Base-by-base conservation (phyloP, 345 rosid genomes). In the Eucalyptus cloeziana region DNA sequence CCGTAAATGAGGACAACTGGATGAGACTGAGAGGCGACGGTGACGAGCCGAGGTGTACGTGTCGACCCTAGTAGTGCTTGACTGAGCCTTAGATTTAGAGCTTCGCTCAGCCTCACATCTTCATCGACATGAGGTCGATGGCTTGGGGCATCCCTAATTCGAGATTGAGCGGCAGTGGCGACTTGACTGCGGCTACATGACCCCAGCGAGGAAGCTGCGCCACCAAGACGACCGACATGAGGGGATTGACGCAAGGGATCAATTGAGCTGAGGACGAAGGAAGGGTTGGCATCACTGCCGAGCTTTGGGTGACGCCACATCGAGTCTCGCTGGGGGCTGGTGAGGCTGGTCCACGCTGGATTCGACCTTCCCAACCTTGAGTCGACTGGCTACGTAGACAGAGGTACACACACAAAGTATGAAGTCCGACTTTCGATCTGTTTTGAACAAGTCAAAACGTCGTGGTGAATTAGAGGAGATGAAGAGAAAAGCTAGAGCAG, bases 401-500 rank as follows among this genome's bases (percentile, higher is more conserved):
- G 33, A 62, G 69, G 69, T 7, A 62, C 17, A 3, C 64, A 5
- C 69, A 2, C 69, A 27, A 62, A 6, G 69, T 27, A 27, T 30
- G n/a, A 30, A 62, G 31, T 27, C 30, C 8, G 69, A 30, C 17
- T 62, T 62, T 86, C 93, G 90, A 25, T 88, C 93, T 22, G 85
- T 87, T 16, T 64, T 62, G 69, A 91, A 91, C 64, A 94, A 86
- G 43, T 91, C 94, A 45, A 96, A 90, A 27, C 89, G 83, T 86
- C 86, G 91, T 43, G 95, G 94, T 90, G 93, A 93, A 85, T 92
- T 94, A 15, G 99, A 97, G 92, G 97, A 94, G 85, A 89, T 94
- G 91, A 98, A 97, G 93, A 95, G 97, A 90, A 98, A 95, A 90
- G 94, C 98, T 87, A 92, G 99, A 92, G 97, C 99, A 85, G 99